Base-by-base conservation (phyloP, 192 early-diverging fungal species). In the Umbelopsis ramanniana region DNA sequence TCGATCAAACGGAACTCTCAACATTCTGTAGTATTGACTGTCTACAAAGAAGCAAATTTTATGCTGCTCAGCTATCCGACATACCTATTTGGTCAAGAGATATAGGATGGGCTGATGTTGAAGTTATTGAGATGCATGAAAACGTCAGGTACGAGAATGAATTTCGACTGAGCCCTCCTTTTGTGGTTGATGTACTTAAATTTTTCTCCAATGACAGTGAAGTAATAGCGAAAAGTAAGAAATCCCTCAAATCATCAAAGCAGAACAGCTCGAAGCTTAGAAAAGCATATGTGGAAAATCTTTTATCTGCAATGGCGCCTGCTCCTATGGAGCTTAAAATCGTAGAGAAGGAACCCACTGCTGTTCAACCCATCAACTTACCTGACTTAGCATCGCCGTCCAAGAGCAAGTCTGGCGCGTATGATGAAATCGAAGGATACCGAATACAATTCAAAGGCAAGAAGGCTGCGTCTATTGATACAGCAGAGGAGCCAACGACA, bases 31-130 rank as follows among this genome's bases (percentile, higher is more conserved):
- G 90, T 8, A 81, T 81, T 43, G 71, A 71, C 0, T 97, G 95
- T 73, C 82, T 92, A 73, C 88, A 89, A 1, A 88, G 88, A 14
- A 93, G 93, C 7, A 86, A 83, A 21, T 93, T 91, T 76, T 89
- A 87, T 68, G 77, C 57, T 26, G 71, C 83, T 15, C 95, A 97
- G 82, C 68, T 97, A 26, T 84, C 89, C 0, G 86, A 88, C 10
- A 92, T 95, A 66, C 90, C 95, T 0, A 68, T 92, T 0, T 97
- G 92, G 78, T 82, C 93, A 72, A 75, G 83, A 35, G 81, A 88
- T 66, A 52, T 69, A 0, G 75, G 26, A 8, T 6, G 46, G 6
- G 29, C 47, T 14, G 21, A 66, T 46, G 55, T 76, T 2, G 68
- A 82, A 14, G 55, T 82, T 21, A 57, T 82, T 21, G 53, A 46